Base-by-base conservation (phyloP, 352 stramenopile genomes). In the Salisapilia sapeloensis region DNA sequence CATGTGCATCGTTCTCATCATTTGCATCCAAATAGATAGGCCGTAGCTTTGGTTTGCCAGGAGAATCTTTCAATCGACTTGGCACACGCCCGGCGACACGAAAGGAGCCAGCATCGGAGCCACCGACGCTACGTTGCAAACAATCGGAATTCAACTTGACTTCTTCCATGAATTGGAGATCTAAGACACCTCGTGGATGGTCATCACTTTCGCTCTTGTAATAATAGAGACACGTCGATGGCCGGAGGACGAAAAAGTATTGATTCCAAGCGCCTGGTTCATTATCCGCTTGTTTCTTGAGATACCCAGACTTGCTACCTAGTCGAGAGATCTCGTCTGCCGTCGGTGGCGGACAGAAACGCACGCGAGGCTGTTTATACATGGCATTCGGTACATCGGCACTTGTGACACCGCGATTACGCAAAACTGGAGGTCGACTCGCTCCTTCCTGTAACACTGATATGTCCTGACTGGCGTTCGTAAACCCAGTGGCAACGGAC, bases 171-270 rank as follows among this genome's bases (percentile, higher is more conserved):
- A 79, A 90, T 53, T 84, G 67, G 21, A 85, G 40, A 38, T 90
- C 74, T 29, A 90, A 72, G 13, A 86, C 60, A 1, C 70, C 74
- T 24, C 71, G 55, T 29, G 74, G 74, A 15, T 56, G 56, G 24
- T 69, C 55, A 42, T 86, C 70, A 1, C 58, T 53, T 12, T 53
- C 44, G 10, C 55, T 50, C 34, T 80, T 81, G 51, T 83, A 90
- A 49, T 86, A 90, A 37, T 85, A 80, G n/a, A 90, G 49, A 40
- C 76, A 76, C 14, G 74, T 83, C 9, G 66, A 43, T 3, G 70
- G 63, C 27, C 72, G 67, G 35, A 90, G 44, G 30, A 71, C 65
- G 43, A 90, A 86, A 40, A 61, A 90, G 50, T 86, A 86, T 33
- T 60, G 45, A 35, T 75, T 83, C 74, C 74, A 89, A 4, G 56